A percentile compares a stretch with the other conserved stretches of the same genome.
Evolutionary conservation across 1,284 basidiomycete genomes (phyloP).

Genomic region (Papiliotrema flavescens): DNA sequence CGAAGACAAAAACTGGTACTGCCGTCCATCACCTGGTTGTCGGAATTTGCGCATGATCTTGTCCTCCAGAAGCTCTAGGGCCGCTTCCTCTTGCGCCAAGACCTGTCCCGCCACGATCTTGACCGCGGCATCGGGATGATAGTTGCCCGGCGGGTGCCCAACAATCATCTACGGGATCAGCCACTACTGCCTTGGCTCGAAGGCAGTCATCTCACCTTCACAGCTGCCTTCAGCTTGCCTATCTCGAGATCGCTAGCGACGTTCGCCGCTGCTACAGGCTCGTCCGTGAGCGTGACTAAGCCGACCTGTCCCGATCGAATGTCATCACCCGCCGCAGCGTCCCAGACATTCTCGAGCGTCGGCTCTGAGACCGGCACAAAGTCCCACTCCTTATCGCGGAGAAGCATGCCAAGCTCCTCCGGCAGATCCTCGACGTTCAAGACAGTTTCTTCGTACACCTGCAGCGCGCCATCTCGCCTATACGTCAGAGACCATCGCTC

Average conservation of each 20-base stretch:
- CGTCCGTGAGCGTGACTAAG: constrained; percentile 43
- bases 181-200: not conserved
- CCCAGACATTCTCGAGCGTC: not conserved
- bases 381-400: constrained; percentile 57
- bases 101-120: too few relatives aligned
- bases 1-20: constrained; percentile 22
- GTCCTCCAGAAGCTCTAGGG: constrained; percentile 28
- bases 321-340: not conserved
- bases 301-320: not conserved
- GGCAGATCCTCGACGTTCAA: constrained; percentile 25
- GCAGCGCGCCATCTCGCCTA: too few relatives aligned
- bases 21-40: constrained; percentile 14
- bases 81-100: constrained; percentile 44
- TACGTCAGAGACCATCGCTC: not conserved
- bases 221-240: constrained; percentile 60
- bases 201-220: constrained; percentile 58
- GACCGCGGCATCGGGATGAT: constrained; percentile 58
- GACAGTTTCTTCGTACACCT: not conserved
- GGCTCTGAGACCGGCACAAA: not conserved
- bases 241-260: not conserved
- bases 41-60: constrained; percentile 17
- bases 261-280: constrained; percentile 37
- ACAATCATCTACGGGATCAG: constrained; percentile 62
- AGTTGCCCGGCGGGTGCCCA: constrained; percentile 63
- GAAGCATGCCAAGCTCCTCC: constrained; percentile 52